Evolutionary conservation across 768 basidiomycete genomes (phyloP), one percentile per base, ranked within the genome.

Genomic region (Cystobasidium onofrii): DNA sequence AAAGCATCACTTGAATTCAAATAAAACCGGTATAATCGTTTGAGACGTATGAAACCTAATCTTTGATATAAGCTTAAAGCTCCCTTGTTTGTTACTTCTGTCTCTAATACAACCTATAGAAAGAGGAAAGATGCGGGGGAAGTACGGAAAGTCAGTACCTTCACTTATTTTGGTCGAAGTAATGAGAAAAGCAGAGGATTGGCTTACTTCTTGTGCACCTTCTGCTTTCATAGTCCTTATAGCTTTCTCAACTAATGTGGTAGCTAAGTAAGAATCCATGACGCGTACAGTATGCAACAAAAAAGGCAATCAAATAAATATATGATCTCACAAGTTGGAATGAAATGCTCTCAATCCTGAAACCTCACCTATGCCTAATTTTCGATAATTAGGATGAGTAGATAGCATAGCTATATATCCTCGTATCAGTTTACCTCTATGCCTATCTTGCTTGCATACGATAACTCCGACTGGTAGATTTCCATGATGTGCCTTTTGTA

Each of bases 341-440:
- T n/a, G n/a, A n/a, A n/a, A n/a, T n/a, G n/a, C n/a, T n/a, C n/a
- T n/a, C n/a, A n/a, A n/a, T 31, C 10, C 15, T 50, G 12, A 27
- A 72, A 64, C 0, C 89, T 80, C 81, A 92, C 92, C 92, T 80
- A 98, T 92, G 39, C 96, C 95, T 66, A 88, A 87, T 81, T 95
- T 90, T 43, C 95, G 85, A 86, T 88, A 96, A 44, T 84, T 82
- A 81, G 88, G 88, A 81, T 86, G 85, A 33, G 97, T 92, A 79
- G 91, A 92, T 70, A 98, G 86, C 96, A 98, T 98, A 43, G 94
- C 96, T 73, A 99, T 95, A 80, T 99, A 99, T 17, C 96, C 96
- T 80, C 96, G 83, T 80, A 92, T 91, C 12, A 86, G 83, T 74
- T 80, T 80, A 44, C 83, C 82, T 75, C 88, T 86, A 82, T 98